A percentile compares a stretch with the other conserved stretches of the same genome.
These are phyloP conservation scores for Leptosphaerulina australis DNA, from an alignment of 2,329 filamentous ascomycete genomes.

Conservation along the genomic window DNA sequence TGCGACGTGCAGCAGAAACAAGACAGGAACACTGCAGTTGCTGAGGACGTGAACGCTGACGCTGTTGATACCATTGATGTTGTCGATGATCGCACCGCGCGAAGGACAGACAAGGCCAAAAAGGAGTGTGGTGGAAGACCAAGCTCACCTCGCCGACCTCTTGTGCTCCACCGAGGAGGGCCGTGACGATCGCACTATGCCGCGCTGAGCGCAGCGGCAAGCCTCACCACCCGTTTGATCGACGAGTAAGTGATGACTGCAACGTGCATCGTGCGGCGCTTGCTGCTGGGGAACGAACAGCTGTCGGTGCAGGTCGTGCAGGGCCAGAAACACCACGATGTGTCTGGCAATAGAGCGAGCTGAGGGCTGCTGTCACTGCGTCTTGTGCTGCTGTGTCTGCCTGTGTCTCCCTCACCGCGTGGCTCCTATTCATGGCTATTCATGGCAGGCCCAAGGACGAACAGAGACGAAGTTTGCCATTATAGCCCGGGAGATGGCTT, in stretches of 20 bases:
- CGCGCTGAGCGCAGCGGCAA: constrained; percentile 38
- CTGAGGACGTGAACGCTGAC: constrained; percentile 14
- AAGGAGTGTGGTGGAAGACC: constrained; percentile 34
- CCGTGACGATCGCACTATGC: constrained; percentile 35
- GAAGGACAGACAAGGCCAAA: constrained; percentile 37
- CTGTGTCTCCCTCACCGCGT: constrained; percentile 7
- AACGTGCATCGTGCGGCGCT: constrained; percentile 41
- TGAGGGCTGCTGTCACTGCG: constrained; percentile 18
- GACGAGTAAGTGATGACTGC: constrained; percentile 38
- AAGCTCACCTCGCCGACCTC: constrained; percentile 48
- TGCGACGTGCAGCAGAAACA: constrained; percentile 17
- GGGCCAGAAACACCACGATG: constrained; percentile 19
- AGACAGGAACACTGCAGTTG: constrained; percentile 5
- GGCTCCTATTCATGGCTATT: constrained; percentile 22
- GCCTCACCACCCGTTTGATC: constrained; percentile 50
- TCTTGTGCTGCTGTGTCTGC: background rate
- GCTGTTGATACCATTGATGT: constrained; percentile 16
- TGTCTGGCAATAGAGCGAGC: constrained; percentile 12
- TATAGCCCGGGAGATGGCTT: constrained; percentile 19
- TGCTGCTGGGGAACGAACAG: constrained; percentile 19
- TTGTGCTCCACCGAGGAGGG: constrained; percentile 31
- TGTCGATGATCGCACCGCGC: constrained; percentile 19
- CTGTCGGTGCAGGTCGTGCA: constrained; percentile 9
- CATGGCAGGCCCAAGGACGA: constrained; percentile 13
- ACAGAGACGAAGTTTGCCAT: constrained; percentile 15